These are phyloP conservation scores for Fusarium marasasianum DNA, from an alignment of 2,329 filamentous ascomycete genomes.

Conservation along the genomic window DNA sequence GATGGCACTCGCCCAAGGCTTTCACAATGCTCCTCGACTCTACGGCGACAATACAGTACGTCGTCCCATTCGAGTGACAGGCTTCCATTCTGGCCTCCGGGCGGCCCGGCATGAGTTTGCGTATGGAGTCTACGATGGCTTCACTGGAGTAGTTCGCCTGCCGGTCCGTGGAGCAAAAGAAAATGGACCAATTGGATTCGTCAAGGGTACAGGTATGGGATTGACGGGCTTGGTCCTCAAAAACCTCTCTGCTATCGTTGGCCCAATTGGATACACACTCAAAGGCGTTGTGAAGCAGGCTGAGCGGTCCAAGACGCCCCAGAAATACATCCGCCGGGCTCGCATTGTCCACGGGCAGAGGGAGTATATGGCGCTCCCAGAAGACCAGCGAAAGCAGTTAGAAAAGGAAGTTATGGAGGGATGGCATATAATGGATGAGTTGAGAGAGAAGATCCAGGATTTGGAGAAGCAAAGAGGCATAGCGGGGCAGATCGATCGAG, in stretches of 20 bases:
- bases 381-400: constrained; percentile 43
- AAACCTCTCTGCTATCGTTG: constrained; percentile 68
- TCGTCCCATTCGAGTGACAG: constrained; percentile 69
- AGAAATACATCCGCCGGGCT: constrained; percentile 63
- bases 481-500: constrained; percentile 47
- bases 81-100: constrained; percentile 69
- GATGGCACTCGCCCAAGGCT: constrained; percentile 72
- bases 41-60: constrained; percentile 77
- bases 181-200: constrained; percentile 57
- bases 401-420: constrained; percentile 44
- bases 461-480: constrained; percentile 51
- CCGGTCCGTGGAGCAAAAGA: constrained; percentile 66
- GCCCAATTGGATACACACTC: constrained; percentile 69
- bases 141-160: constrained; percentile 69
- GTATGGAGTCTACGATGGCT: constrained; percentile 72
- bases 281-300: constrained; percentile 72
- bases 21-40: constrained; percentile 75
- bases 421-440: constrained; percentile 47
- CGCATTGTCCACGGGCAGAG: constrained; percentile 67
- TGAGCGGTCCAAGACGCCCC: constrained; percentile 62
- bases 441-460: constrained; percentile 41
- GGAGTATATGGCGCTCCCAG: constrained; percentile 51
- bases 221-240: constrained; percentile 72
- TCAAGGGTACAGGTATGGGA: constrained; percentile 70
- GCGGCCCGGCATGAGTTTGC: constrained; percentile 70